These are phyloP conservation scores for Drechslera avenae DNA, from an alignment of 2,329 filamentous ascomycete genomes.

Conservation along the genomic window DNA sequence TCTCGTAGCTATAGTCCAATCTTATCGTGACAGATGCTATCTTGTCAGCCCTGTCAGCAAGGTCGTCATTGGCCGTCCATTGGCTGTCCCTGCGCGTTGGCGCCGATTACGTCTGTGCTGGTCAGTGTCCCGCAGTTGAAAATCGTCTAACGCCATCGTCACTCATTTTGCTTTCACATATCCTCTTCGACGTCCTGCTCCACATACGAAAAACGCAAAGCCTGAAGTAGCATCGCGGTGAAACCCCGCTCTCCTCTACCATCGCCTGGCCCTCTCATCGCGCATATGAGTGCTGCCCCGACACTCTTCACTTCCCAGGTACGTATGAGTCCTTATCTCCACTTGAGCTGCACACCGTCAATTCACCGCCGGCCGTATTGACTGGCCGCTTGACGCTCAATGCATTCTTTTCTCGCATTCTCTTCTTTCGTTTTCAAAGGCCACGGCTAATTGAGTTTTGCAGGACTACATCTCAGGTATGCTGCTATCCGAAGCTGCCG, in stretches of 20 bases:
- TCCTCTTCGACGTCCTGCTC: neutral
- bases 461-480: conserved; percentile 70
- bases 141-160: too few relatives aligned
- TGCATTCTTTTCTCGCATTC: conserved; percentile 11
- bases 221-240: too few relatives aligned
- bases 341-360: conserved; percentile 37
- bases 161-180: too few relatives aligned
- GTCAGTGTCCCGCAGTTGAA: too few relatives aligned
- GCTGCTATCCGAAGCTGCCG: conserved; percentile 27
- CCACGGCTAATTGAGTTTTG: conserved; percentile 43
- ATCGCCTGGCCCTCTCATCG: conserved; percentile 35
- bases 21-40: conserved; percentile 2
- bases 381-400: conserved; percentile 11
- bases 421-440: conserved; percentile 15
- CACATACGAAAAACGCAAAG: conserved; percentile 6
- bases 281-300: conserved; percentile 57
- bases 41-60: neutral
- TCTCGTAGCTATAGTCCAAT: neutral
- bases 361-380: conserved; percentile 23
- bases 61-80: neutral
- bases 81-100: conserved; percentile 5
- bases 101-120: conserved; percentile 1
- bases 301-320: conserved; percentile 61
- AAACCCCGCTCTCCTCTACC: conserved; percentile 30
- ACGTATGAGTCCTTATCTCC: conserved; percentile 46